Evolutionary conservation across 495 filamentous ascomycete genomes (phyloP), one percentile per base, ranked within the genome.

Genomic region (Lichenothelia convexa): DNA sequence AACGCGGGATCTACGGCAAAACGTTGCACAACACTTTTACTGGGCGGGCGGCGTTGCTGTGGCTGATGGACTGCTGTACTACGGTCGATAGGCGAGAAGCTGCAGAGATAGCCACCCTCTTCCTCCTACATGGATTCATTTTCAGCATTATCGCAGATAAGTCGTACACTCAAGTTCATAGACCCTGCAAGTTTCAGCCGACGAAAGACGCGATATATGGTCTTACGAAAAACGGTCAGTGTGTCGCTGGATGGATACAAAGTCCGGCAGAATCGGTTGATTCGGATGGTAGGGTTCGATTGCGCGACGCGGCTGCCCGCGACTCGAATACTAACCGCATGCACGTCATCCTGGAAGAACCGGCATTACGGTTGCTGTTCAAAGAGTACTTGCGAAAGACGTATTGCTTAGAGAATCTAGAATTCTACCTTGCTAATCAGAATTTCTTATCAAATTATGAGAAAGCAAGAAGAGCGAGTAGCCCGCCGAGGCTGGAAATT

Each of bases 1-100:
- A 89, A 50, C 78, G 87, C 42, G 87, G 83, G 47, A 63, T 92
- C 33, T 68, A 69, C 44, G 79, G 86, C 44, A 67, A 64, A 41
- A 50, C 64, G 11, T 59, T 69, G 40, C 52, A 49, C 38, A 72
- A 78, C 45, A 85, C 82, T 2, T 95, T 97, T 50, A 93, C 80
- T 3, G 91, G 91, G 32, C 93, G 92, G 59, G 72, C 75, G 21
- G 75, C 81, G 1, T 75, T 80, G 24, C 89, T 95, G 54, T 97
- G 89, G 89, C 59, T 97, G 47, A 86, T 97, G 75, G 89, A 97
- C 55, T 97, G 89, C 60, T 91, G 79, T 45, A 95, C 85, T 3
- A 87, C 86, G 12, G 86, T 95, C 22, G 89, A 97, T 56, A 73
- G 80, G 35, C 68, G 81, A 32, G 89, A 97, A 52, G 82, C 83